Base-by-base conservation (phyloP, 1,284 basidiomycete genomes). In the Pisolithus thermaeus region DNA sequence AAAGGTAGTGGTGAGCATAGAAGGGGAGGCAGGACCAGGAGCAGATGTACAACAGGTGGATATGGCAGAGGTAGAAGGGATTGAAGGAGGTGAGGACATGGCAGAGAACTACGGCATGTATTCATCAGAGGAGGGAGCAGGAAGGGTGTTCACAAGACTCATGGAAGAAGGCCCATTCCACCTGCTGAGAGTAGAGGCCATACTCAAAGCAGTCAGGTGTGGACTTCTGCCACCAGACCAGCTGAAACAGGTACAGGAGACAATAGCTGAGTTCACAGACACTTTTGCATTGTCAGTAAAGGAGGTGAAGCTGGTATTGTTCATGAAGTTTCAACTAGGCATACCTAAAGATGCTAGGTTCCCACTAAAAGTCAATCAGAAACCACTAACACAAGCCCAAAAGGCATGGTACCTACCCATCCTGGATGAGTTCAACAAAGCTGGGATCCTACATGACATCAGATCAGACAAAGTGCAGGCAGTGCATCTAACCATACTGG, bases 391-490 rank as follows among this genome's bases (percentile, higher is more conserved):
- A 0, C 41, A 16, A 9, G 37, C 47, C 6, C 54, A 55, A 18
- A 42, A 45, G 5, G 23, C 4, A 1, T 55, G 28, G 18, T 47
- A 32, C 5, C 35, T 37, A 7, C 35, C 20, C 0, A 0, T 16
- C 4, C 4, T 53, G 5, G 39, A 48, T 2, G 30, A 52, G 4
- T 49, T 55, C 42, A 4, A 30, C 0, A 8, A 27, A 0, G 44
- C 51, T 0, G n/a, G 27, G 0, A 22, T 55, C 0, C 44, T 50
- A 0, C 8, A 30, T 7, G 1, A 16, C 8, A 52, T 50, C 2
- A 7, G 22, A 7, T 37, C 51, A 9, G 45, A 49, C 4, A 11
- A 52, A 8, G 52, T 53, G 3, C 49, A 47, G 25, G 47, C 39
- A 1, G 22, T 30, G 2, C 25, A 35, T 1, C 28, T 42, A 0